A percentile compares a stretch with the other conserved stretches of the same genome.
These are phyloP conservation scores for Backusella mclennaniae DNA, from an alignment of 192 early-diverging fungal species.

Conservation along the genomic window DNA sequence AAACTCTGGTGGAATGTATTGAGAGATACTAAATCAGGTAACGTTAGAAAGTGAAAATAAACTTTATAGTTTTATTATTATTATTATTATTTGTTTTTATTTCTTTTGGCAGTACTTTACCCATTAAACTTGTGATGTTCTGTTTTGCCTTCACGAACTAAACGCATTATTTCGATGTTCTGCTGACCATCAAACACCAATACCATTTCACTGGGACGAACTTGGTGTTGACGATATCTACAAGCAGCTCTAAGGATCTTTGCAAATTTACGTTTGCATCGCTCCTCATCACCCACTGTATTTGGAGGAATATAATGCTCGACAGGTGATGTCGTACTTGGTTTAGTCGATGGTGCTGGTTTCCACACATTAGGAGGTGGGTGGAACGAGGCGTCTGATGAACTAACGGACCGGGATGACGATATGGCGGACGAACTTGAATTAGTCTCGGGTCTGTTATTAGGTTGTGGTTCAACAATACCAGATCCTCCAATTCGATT, in stretches of 20 bases:
- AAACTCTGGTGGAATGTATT: conserved; percentile 31
- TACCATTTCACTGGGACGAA: conserved; percentile 22
- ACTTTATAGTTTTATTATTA: background rate
- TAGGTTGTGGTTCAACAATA: background rate
- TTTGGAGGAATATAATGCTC: background rate
- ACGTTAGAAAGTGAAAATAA: background rate
- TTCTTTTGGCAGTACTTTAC: conserved; percentile 6
- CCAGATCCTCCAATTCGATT: conserved; percentile 8
- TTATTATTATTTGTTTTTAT: background rate
- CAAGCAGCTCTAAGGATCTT: conserved; percentile 28
- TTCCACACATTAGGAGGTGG: background rate
- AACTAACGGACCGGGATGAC: background rate
- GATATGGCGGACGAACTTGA: background rate
- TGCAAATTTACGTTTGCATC: conserved; percentile 29
- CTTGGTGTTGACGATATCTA: conserved; percentile 19
- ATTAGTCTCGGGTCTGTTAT: conserved; percentile 2
- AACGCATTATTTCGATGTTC: conserved; percentile 20
- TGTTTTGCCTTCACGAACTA: background rate
- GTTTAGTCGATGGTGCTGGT: background rate
- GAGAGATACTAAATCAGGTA: conserved; percentile 13
- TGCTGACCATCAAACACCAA: conserved; percentile 27
- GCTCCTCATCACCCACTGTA: conserved; percentile 14
- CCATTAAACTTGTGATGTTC: conserved; percentile 27
- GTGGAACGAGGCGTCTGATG: conserved; percentile 3
- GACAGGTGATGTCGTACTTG: background rate